A percentile compares a stretch with the other conserved stretches of the same genome.
phyloP scores from a whole-genome alignment of 2,329 filamentous ascomycete genomes.

The Sclerotinia borealis region DNA sequence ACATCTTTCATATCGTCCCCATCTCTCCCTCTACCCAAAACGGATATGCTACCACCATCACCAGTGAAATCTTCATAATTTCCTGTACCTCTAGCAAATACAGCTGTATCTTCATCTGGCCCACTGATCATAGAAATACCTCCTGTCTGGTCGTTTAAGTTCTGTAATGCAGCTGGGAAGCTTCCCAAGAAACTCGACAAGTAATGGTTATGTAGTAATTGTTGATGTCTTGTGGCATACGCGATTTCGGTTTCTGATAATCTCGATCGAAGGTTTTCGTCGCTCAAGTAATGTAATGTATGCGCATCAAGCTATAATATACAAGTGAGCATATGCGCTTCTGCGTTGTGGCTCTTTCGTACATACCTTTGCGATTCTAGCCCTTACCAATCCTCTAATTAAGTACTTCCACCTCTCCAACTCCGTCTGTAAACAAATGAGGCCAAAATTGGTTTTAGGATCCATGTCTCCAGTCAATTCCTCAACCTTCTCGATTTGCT shows the following conservation, averaged over 20 bases:
- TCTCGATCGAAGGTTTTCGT: constrained; percentile 47
- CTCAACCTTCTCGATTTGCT: constrained; percentile 66
- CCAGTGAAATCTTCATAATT: constrained; percentile 49
- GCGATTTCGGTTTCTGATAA: constrained; percentile 72
- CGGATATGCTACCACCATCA: constrained; percentile 79
- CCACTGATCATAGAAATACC: constrained; percentile 89
- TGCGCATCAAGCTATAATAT: constrained; percentile 83
- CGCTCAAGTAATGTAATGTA: constrained; percentile 65
- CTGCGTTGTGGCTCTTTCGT: not conserved
- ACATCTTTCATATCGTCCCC: constrained; percentile 54
- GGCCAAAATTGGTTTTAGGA: constrained; percentile 82
- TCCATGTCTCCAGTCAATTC: constrained; percentile 80
- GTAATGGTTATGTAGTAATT: constrained; percentile 79
- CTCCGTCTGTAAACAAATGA: constrained; percentile 95
- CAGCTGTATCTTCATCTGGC: constrained; percentile 75
- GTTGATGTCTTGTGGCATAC: constrained; percentile 81
- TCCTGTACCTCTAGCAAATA: constrained; percentile 72
- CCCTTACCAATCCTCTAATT: constrained; percentile 37
- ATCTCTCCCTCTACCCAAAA: constrained; percentile 63
- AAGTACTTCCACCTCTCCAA: constrained; percentile 91
- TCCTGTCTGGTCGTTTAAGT: constrained; percentile 83
- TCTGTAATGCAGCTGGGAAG: constrained; percentile 73
- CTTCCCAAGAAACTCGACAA: constrained; percentile 74
- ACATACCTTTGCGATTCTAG: constrained; percentile 12
- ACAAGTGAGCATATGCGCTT: constrained; percentile 66